phyloP scores from a whole-genome alignment of 2,329 filamentous ascomycete genomes.

The Mollisia scopiformis region DNA sequence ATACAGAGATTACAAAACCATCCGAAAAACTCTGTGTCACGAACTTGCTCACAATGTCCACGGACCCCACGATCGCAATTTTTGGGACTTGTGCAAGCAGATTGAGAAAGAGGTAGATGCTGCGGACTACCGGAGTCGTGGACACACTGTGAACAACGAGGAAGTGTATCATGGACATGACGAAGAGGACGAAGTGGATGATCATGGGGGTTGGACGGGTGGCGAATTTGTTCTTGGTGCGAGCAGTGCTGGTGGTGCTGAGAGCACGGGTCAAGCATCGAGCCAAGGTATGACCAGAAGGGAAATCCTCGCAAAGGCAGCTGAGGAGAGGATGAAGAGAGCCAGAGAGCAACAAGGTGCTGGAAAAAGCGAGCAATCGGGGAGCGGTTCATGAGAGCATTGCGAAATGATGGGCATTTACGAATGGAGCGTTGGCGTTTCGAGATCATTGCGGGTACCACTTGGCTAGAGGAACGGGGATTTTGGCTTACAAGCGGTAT shows the following conservation, averaged over 20 bases:
- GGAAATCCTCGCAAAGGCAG: slow-evolving; percentile 75
- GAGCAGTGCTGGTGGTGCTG: slow-evolving; percentile 45
- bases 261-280: slow-evolving; percentile 32
- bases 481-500: not conserved
- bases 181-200: slow-evolving; percentile 54
- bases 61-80: slow-evolving; percentile 79
- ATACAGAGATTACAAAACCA: slow-evolving; percentile 89
- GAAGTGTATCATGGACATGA: slow-evolving; percentile 58
- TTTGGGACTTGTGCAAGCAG: slow-evolving; percentile 86
- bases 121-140: slow-evolving; percentile 77
- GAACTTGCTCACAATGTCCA: slow-evolving; percentile 93
- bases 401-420: not conserved
- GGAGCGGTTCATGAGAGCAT: not conserved
- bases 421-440: not conserved
- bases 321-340: slow-evolving; percentile 57
- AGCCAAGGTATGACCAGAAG: slow-evolving; percentile 62
- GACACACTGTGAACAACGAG: slow-evolving; percentile 60
- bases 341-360: slow-evolving; percentile 29
- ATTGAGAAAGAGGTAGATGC: slow-evolving; percentile 86
- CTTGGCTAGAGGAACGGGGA: not conserved
- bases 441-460: not conserved
- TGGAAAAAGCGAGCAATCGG: not conserved
- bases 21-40: slow-evolving; percentile 90
- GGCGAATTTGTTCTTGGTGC: slow-evolving; percentile 76
- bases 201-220: slow-evolving; percentile 77